Evolutionary conservation across 805 yeast species (phyloP).

Genomic region (Cyberlindnera petersonii): DNA sequence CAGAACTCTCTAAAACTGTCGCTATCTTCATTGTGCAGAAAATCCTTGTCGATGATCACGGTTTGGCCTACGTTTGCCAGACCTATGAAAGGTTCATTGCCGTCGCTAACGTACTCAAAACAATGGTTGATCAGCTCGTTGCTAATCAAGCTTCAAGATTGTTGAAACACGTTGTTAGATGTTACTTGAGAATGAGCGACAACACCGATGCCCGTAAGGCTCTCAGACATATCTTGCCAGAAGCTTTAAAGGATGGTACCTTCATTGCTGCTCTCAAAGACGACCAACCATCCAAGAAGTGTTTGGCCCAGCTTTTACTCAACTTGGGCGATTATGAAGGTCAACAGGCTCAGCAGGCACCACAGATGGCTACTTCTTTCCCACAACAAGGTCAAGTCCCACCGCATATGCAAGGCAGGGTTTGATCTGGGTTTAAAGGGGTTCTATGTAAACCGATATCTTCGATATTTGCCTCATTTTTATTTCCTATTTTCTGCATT

Average conservation of each 20-base stretch:
- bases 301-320: conserved; percentile 76
- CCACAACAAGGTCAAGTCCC: conserved; percentile 3
- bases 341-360: conserved; percentile 18
- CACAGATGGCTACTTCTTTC: conserved; percentile 6
- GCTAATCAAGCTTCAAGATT: conserved; percentile 76
- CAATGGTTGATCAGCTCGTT: conserved; percentile 83
- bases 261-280: conserved; percentile 76
- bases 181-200: conserved; percentile 86
- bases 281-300: conserved; percentile 82
- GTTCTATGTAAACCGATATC: too few relatives aligned
- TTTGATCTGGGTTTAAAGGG: too few relatives aligned
- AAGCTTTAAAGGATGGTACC: conserved; percentile 82
- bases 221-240: conserved; percentile 77
- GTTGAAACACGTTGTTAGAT: conserved; percentile 88
- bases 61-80: conserved; percentile 88
- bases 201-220: conserved; percentile 89
- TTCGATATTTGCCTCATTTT: too few relatives aligned
- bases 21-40: conserved; percentile 95
- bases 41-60: conserved; percentile 86
- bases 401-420: conserved; percentile 4
- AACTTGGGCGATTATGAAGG: conserved; percentile 48
- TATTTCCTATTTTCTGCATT: background rate
- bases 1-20: conserved; percentile 91
- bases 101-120: conserved; percentile 80
- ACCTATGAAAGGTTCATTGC: conserved; percentile 94